phyloP scores from a whole-genome alignment of 352 stramenopile genomes.

The Pythium phragmitis region DNA sequence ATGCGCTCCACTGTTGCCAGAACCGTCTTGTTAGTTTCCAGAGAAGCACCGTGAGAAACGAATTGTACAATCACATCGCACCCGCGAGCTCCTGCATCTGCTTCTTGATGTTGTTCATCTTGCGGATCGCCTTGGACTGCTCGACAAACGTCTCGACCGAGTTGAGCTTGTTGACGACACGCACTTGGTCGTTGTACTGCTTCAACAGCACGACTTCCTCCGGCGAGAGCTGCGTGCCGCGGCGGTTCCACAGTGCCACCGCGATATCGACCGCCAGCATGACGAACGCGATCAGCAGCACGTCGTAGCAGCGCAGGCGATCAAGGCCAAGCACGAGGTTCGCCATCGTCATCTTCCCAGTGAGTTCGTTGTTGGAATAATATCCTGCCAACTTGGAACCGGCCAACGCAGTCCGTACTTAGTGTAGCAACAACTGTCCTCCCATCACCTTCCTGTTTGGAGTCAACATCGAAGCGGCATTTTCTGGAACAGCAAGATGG shows the following conservation, averaged over 20 bases:
- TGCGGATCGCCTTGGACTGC: slow-evolving; percentile 81
- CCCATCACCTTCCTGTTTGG: neutral
- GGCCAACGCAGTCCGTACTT: slow-evolving; percentile 17
- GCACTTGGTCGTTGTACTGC: slow-evolving; percentile 78
- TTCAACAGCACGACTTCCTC: slow-evolving; percentile 54
- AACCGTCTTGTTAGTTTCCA: neutral
- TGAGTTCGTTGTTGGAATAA: too few relatives aligned
- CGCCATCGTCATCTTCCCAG: slow-evolving; percentile 21
- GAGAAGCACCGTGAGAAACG: neutral
- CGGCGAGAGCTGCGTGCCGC: slow-evolving; percentile 49
- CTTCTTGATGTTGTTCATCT: slow-evolving; percentile 87
- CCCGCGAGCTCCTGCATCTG: slow-evolving; percentile 78
- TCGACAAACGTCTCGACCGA: slow-evolving; percentile 88
- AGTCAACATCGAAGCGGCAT: slow-evolving; percentile 17
- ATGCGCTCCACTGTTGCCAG: slow-evolving; percentile 48
- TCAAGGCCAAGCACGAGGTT: slow-evolving; percentile 41
- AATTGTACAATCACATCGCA: slow-evolving; percentile 20
- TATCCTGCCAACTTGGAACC: neutral
- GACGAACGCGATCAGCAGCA: slow-evolving; percentile 60
- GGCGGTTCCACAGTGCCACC: slow-evolving; percentile 55
- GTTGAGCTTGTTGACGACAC: slow-evolving; percentile 79
- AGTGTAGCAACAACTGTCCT: neutral
- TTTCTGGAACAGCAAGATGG: slow-evolving; percentile 37
- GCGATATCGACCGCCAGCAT: slow-evolving; percentile 51
- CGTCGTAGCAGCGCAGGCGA: slow-evolving; percentile 63